Conservation (phyloP, 1,284 basidiomycete species). For the Polyporus tsugae region DNA sequence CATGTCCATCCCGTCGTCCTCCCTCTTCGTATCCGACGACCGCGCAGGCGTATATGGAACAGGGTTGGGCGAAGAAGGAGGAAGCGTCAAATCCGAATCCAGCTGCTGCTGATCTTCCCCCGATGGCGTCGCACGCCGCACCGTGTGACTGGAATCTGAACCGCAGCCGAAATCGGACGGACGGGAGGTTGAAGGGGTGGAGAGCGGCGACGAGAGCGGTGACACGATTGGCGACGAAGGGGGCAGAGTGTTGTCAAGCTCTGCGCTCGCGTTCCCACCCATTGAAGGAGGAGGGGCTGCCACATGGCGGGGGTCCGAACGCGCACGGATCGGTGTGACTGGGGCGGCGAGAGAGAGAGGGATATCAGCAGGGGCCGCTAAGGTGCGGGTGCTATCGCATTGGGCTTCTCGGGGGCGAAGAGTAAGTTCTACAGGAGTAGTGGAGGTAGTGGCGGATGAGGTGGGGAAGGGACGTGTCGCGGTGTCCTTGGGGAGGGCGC, state of each 20-base stretch:
- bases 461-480: not conserved
- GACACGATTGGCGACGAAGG: constrained; percentile 27
- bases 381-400: constrained; percentile 13
- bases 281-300: not conserved
- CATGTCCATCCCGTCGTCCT: not conserved
- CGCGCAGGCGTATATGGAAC: constrained; percentile 20
- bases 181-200: constrained; percentile 8
- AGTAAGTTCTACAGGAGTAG: constrained; percentile 12
- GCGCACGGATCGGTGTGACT: constrained; percentile 22
- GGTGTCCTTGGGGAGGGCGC: no score
- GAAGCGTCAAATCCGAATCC: constrained; percentile 10
- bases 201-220: constrained; percentile 22
- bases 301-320: constrained; percentile 14
- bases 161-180: constrained; percentile 3
- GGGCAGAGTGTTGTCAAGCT: constrained; percentile 19
- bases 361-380: constrained; percentile 15
- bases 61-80: constrained; percentile 27
- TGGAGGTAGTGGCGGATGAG: not conserved
- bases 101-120: not conserved
- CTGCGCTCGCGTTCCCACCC: not conserved
- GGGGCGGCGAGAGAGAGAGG: constrained; percentile 2
- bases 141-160: not conserved
- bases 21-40: not conserved
- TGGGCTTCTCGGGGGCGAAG: constrained; percentile 1
- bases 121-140: not conserved